These are phyloP conservation scores for Neoascochyta sp. DNA, from an alignment of 2,329 filamentous ascomycete genomes.

Conservation along the genomic window DNA sequence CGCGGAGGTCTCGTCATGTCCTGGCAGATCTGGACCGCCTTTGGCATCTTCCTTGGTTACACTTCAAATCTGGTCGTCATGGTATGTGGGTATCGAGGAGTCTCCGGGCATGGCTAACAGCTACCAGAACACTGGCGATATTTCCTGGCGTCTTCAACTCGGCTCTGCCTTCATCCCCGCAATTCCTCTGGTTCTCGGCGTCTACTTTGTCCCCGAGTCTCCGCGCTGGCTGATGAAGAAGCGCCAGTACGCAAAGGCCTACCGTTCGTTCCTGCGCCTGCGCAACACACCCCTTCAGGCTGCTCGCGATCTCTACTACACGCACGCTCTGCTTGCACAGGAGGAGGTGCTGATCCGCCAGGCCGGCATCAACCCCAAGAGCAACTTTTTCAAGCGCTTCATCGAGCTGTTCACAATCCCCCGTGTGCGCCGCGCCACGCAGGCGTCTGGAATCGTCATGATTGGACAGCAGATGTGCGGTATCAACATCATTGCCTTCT, in stretches of 20 bases:
- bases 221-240: conserved; percentile 39
- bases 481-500: conserved; percentile 50
- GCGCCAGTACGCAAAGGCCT: conserved; percentile 37
- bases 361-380: conserved; percentile 31
- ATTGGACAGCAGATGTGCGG: conserved; percentile 61
- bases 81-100: conserved; percentile 10
- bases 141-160: conserved; percentile 41
- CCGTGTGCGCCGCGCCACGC: conserved; percentile 66
- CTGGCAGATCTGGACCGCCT: conserved; percentile 45
- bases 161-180: conserved; percentile 41
- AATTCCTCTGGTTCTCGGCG: conserved; percentile 36
- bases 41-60: conserved; percentile 47
- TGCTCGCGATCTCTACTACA: conserved; percentile 44
- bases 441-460: conserved; percentile 78
- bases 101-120: background rate
- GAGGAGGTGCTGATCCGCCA: conserved; percentile 34
- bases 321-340: conserved; percentile 36
- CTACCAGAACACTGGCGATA: conserved; percentile 28
- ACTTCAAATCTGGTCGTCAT: conserved; percentile 41
- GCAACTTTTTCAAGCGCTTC: conserved; percentile 42
- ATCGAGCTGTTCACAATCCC: conserved; percentile 64
- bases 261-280: conserved; percentile 37
- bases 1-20: conserved; percentile 48
- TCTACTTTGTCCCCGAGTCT: conserved; percentile 42
- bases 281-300: conserved; percentile 42